Evolutionary conservation across 169 alveolate species (phyloP), one percentile per base, ranked within the genome.

Genomic region (Toxoplasma gondii): DNA sequence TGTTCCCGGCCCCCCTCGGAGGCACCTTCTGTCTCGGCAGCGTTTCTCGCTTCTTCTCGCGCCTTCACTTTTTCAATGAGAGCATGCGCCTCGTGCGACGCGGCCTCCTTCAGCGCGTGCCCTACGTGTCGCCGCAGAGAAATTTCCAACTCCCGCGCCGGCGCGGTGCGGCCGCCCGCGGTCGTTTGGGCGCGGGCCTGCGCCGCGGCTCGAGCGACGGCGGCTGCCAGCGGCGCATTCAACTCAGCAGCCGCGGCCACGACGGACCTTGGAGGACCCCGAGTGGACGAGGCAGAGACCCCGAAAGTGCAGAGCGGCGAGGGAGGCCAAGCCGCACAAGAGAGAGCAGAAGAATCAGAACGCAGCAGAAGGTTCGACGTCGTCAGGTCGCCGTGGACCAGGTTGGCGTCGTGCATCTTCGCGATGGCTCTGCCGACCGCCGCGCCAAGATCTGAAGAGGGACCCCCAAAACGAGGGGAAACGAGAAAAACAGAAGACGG

Each of bases 361-460:
- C 95, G 92, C 27, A 98, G 95, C 93, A 98, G 91, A 95, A 98
- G 96, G 96, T 98, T 97, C 34, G 98, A 96, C 19, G 99, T 97
- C 1, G 99, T 98, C 44, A 98, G 93, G 95, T 98, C 99, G 39
- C 99, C 99, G 95, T 98, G 99, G 53, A 98, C 94, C 45, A 97
- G 92, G 67, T 95, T 96, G n/a, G 95, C 95, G 54, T 97, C 93
- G 91, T 98, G 99, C 36, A 98, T 44, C 82, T 91, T 96, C 80
- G 98, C 97, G 70, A 98, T 58, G 84, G 92, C 91, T 64, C 69
- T 53, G 27, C 98, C 98, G 53, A 96, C 96, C 58, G 97, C 96
- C 24, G 84, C 88, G 43, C 93, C 49, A 96, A 91, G 54, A 92
- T 94, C 92, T 86, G 93, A 87, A 70, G 96, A 10, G 44, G 44